Conservation (phyloP, 495 filamentous ascomycete genomes). For the Penicillium tannophilum region DNA sequence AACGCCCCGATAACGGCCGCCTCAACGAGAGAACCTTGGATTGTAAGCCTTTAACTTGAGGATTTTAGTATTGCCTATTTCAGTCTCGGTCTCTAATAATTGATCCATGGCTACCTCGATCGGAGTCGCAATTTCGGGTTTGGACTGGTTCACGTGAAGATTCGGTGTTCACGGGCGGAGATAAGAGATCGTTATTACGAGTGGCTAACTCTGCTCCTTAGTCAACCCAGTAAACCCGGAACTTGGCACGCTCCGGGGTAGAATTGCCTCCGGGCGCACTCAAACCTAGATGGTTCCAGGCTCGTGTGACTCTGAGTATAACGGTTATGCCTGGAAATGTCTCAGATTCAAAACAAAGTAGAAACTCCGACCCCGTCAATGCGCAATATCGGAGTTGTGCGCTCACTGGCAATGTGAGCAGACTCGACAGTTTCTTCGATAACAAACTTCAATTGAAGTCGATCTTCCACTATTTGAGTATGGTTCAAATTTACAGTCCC, state of each 20-base stretch:
- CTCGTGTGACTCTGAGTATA: too few species aligned
- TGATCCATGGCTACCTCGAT: neutral
- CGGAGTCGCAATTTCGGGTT: too few species aligned
- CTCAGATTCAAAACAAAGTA: neutral
- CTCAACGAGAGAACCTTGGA: neutral
- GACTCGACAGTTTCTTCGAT: too few species aligned
- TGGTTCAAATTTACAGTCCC: neutral
- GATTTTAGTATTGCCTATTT: neutral
- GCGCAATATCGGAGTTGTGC: neutral
- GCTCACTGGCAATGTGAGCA: neutral
- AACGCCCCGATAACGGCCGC: conserved; percentile 7
- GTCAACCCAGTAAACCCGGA: neutral
- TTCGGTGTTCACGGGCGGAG: neutral
- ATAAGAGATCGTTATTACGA: neutral
- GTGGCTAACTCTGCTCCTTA: neutral
- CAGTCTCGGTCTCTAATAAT: neutral
- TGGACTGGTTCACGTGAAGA: neutral
- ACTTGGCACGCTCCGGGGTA: neutral
- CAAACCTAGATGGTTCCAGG: neutral
- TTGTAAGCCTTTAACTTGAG: too few species aligned
- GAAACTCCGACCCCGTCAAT: neutral
- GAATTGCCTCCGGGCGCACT: neutral
- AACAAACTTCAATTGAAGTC: neutral
- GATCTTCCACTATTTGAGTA: neutral
- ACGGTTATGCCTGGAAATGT: neutral